Percentiles rank a stretch among this genome's conserved stretches.
phyloP scores from a whole-genome alignment of 2,329 filamentous ascomycete genomes.

The Sclerotinia borealis region DNA sequence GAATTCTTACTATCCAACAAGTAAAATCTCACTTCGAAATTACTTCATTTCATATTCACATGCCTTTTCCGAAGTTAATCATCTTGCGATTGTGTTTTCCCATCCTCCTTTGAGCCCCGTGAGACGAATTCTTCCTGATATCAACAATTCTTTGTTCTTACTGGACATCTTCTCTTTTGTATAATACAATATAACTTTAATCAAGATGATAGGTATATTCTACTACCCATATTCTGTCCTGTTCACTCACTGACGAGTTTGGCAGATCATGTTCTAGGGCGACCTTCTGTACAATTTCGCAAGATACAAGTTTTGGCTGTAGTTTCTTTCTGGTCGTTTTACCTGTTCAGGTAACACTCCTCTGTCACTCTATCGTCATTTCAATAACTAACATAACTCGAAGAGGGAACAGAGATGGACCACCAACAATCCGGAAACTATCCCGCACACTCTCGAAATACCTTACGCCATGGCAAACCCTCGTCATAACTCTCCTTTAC shows the following conservation, averaged over 20 bases:
- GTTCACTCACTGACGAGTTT: not conserved
- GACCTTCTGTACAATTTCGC: constrained; percentile 84
- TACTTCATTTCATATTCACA: not conserved
- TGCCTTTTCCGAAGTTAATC: not conserved
- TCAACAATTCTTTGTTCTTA: constrained; percentile 6
- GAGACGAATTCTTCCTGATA: not conserved
- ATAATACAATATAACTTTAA: not conserved
- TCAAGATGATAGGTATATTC: constrained; percentile 12
- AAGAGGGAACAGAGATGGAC: constrained; percentile 83
- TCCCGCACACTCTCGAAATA: constrained; percentile 64
- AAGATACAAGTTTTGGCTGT: constrained; percentile 90
- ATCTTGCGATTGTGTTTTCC: not conserved
- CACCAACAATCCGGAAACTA: constrained; percentile 64
- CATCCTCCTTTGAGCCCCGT: not conserved
- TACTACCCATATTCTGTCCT: not conserved
- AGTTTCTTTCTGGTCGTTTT: constrained; percentile 83
- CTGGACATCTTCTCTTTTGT: not conserved
- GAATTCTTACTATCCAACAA: not conserved
- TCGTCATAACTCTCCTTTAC: constrained; percentile 81
- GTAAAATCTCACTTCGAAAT: not conserved
- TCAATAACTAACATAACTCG: constrained; percentile 7
- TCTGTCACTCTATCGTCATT: not conserved
- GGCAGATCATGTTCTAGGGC: constrained; percentile 81
- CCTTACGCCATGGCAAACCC: constrained; percentile 83
- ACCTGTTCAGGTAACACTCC: constrained; percentile 61